Percentiles rank a stretch among this genome's conserved stretches.
phyloP scores from a whole-genome alignment of 176 grass and related monocot species.

The Phyllostachys edulis region DNA sequence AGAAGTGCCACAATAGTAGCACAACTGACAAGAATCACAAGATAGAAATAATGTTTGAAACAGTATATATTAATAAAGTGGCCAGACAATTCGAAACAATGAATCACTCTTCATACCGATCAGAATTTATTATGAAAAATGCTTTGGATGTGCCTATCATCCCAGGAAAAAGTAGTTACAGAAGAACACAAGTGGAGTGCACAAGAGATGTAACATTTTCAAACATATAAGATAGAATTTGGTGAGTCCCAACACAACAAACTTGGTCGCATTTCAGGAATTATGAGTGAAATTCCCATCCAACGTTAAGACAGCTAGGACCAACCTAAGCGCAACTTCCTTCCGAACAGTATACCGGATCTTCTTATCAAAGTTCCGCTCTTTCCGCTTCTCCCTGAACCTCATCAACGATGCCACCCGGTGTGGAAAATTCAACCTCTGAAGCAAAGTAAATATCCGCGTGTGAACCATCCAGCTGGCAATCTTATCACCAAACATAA shows the following conservation, averaged over 20 bases:
- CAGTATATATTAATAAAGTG: not conserved
- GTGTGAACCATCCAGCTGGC: slow-evolving; percentile 21
- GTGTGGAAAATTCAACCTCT: slow-evolving; percentile 92
- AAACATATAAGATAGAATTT: not conserved
- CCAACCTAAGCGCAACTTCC: slow-evolving; percentile 93
- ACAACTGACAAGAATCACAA: not conserved
- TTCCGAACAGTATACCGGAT: slow-evolving; percentile 91
- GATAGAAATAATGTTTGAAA: not conserved
- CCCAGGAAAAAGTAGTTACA: not conserved
- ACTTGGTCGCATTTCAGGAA: slow-evolving; percentile 18
- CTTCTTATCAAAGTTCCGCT: slow-evolving; percentile 98
- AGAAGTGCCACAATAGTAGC: not conserved
- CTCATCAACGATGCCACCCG: slow-evolving; percentile 95
- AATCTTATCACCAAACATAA: not conserved
- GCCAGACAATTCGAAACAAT: not conserved
- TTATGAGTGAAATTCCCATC: not conserved
- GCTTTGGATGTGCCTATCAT: not conserved
- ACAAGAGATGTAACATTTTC: not conserved
- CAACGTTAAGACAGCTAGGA: not conserved
- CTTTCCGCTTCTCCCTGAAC: slow-evolving; percentile 97
- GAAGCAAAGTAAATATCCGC: slow-evolving; percentile 13
- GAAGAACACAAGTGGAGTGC: not conserved
- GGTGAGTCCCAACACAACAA: not conserved
- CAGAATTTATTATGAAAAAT: not conserved
- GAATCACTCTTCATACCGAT: not conserved